A percentile compares a stretch with the other conserved stretches of the same genome.
These are phyloP conservation scores for Sporothrix sp. DNA, from an alignment of 2,329 filamentous ascomycete species.

Conservation along the genomic window DNA sequence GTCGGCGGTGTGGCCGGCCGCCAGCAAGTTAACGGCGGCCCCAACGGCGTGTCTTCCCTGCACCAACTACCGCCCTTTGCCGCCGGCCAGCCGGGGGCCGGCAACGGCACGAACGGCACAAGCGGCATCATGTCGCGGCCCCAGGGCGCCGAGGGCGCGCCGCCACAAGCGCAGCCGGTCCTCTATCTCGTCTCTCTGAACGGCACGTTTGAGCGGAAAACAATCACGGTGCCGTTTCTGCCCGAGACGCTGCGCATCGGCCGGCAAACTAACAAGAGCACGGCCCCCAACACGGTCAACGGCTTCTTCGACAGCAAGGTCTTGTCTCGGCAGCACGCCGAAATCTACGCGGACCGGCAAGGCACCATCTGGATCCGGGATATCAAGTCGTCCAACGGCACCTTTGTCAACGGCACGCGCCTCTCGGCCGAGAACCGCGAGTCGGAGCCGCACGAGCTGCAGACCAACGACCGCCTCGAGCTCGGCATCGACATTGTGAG, in stretches of 20 bases:
- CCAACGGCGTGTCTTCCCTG: slow-evolving; percentile 32
- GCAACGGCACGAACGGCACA: slow-evolving; percentile 19
- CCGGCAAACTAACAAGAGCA: slow-evolving; percentile 94
- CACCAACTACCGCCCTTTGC: slow-evolving; percentile 32
- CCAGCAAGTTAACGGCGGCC: slow-evolving; percentile 29
- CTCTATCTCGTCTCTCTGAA: slow-evolving; percentile 85
- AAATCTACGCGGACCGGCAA: slow-evolving; percentile 78
- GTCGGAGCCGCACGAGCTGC: slow-evolving; percentile 87
- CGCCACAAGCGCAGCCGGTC: slow-evolving; percentile 58
- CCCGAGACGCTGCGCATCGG: slow-evolving; percentile 95
- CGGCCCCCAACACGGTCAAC: slow-evolving; percentile 79
- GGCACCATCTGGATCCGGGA: slow-evolving; percentile 95
- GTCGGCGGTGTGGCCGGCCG: slow-evolving; percentile 20
- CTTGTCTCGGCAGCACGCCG: slow-evolving; percentile 87
- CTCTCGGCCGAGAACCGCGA: slow-evolving; percentile 91
- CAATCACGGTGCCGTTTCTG: slow-evolving; percentile 82
- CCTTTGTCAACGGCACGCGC: slow-evolving; percentile 88
- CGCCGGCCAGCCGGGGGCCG: slow-evolving; percentile 22
- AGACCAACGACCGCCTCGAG: slow-evolving; percentile 85
- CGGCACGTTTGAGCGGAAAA: slow-evolving; percentile 93
- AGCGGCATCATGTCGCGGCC: slow-evolving; percentile 48
- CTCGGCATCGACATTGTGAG: slow-evolving; percentile 97
- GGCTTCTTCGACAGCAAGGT: slow-evolving; percentile 99
- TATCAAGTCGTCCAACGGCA: slow-evolving; percentile 97
- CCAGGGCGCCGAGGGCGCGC: slow-evolving; percentile 45